Base-by-base conservation (phyloP, 768 basidiomycete species). In the Naganishia randhawae region DNA sequence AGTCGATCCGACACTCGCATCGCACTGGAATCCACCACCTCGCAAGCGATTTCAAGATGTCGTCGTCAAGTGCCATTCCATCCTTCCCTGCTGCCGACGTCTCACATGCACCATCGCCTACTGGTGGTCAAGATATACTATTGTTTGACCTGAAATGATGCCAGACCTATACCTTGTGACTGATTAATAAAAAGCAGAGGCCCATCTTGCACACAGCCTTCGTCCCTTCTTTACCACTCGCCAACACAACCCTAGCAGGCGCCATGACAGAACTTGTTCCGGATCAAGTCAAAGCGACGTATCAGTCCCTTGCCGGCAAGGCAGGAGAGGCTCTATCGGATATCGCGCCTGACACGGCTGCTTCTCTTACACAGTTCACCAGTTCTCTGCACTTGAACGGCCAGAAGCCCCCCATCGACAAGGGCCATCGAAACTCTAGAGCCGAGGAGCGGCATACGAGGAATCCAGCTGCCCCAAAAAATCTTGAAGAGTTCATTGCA, bases 401-500 rank as follows among this genome's bases (percentile, higher is more conserved):
- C 32, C 22, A 54, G 11, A 53, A 41, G 32, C 39, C 39, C 10
- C 50, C n/a, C 22, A 32, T 50, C 31, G 31, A 35, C 33, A 14
- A 19, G 2, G 33, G 31, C 16, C 63, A 63, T 32, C 37, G 63
- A n/a, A 63, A 63, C 45, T 22, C 41, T 29, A 17, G 29, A 27
- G 37, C 63, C 6, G 63, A 48, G 13, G 31, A 35, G 33, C 33
- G 39, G 19, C 50, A 50, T 17, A 50, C 48, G 5, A 50, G 50
- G 29, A 17, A 33, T 45, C 48, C 31, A 17, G n/a, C 51, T 14
- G 63, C 63, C 27, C 63, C 50, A 14, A 65, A 65, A 32, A 19
- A 65, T 39, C 13, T 65, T 39, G 63, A 52, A 19, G 50, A 51
- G 63, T 65, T 63, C 50, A 42, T 63, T 45, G 63, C 22, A 13